Percentiles rank a stretch among this genome's conserved stretches.
Conservation (phyloP, 441 rosid genomes). For the Erysimum cheiri region DNA sequence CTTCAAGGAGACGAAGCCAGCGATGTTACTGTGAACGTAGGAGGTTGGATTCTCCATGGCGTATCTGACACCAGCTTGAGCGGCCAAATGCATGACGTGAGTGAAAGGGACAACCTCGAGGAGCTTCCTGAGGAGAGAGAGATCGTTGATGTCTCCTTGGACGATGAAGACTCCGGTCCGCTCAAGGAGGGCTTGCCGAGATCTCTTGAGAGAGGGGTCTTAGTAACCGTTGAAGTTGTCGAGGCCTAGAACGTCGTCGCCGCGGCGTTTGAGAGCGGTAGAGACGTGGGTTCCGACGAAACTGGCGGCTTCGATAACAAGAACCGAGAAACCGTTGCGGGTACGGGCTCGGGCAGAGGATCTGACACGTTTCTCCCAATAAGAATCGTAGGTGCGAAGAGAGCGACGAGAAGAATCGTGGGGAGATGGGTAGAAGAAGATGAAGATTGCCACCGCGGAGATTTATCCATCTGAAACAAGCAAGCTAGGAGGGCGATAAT, state of each 20-base stretch:
- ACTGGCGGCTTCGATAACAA: constrained; percentile 93
- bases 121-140: constrained; percentile 64
- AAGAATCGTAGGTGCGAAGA: constrained; percentile 55
- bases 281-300: constrained; percentile 93
- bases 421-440: constrained; percentile 79
- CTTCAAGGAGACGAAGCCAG: constrained; percentile 87
- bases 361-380: constrained; percentile 77
- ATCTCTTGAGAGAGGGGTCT: constrained; percentile 77
- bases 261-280: constrained; percentile 77
- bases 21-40: constrained; percentile 89
- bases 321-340: constrained; percentile 66
- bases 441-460: constrained; percentile 69
- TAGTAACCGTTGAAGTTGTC: constrained; percentile 90
- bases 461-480: too few species aligned
- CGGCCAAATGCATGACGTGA: constrained; percentile 94
- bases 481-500: too few species aligned
- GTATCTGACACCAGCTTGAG: constrained; percentile 95
- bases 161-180: constrained; percentile 73
- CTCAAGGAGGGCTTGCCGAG: constrained; percentile 85
- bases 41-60: constrained; percentile 93
- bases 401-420: constrained; percentile 73
- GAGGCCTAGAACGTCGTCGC: constrained; percentile 84
- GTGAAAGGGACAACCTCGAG: constrained; percentile 81
- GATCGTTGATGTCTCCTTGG: constrained; percentile 85
- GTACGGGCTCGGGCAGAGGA: constrained; percentile 75